Conservation (phyloP, 192 early-diverging fungal species). For the Podila clonocystis region DNA sequence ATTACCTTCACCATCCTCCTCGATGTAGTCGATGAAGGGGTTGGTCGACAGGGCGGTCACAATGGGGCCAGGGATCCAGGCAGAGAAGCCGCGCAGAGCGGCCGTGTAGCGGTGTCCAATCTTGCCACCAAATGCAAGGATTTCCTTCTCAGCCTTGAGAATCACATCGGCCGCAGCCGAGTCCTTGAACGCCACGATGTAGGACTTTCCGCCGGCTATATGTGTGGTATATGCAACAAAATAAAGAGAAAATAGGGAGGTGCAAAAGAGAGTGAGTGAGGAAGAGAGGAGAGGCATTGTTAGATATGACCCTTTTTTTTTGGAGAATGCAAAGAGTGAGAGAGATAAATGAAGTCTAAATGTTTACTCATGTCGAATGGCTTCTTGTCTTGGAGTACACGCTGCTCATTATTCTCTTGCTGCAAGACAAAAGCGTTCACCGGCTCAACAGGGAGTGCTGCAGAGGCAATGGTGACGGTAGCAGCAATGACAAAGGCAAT, state of each 20-base stretch:
- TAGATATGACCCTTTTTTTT: too few species aligned
- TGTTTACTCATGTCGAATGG: constrained; percentile 1
- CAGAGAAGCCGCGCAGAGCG: constrained; percentile 44
- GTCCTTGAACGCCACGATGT: constrained; percentile 50
- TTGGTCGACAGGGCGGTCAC: constrained; percentile 31
- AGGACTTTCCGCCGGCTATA: constrained; percentile 16
- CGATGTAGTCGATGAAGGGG: constrained; percentile 48
- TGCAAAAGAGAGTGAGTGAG: background rate
- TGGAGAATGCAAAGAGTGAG: background rate
- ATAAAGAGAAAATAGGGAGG: background rate
- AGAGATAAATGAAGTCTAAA: background rate
- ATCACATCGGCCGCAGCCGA: constrained; percentile 18
- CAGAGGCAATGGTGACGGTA: constrained; percentile 16
- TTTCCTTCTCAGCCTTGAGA: constrained; percentile 30
- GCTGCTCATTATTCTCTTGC: constrained; percentile 10
- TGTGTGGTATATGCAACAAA: background rate
- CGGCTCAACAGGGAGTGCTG: constrained; percentile 30
- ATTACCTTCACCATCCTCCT: constrained; percentile 44
- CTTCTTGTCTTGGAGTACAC: constrained; percentile 3
- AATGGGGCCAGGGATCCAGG: constrained; percentile 27
- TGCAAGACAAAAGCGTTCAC: constrained; percentile 19
- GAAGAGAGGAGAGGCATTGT: background rate
- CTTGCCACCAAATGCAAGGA: constrained; percentile 34
- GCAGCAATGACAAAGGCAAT: constrained; percentile 13
- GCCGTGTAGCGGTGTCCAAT: constrained; percentile 43